phyloP scores from a whole-genome alignment of 2,329 filamentous ascomycete species.

The Colletotrichum gigasporum region DNA sequence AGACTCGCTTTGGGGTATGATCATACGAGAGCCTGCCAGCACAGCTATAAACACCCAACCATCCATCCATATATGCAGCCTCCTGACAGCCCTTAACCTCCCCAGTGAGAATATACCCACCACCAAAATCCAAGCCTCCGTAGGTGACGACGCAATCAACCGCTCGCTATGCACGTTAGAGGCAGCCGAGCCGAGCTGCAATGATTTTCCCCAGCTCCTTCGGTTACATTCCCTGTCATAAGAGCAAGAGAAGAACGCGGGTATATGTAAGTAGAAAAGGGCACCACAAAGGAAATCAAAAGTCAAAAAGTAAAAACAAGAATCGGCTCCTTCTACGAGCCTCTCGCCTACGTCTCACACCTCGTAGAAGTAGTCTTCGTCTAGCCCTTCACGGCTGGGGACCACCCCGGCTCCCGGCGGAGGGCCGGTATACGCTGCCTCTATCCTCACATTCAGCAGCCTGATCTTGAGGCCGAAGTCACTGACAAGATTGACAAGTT shows the following conservation, averaged over 20 bases:
- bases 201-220: background rate
- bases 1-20: constrained; percentile 18
- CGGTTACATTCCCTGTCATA: constrained; percentile 18
- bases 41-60: constrained; percentile 5
- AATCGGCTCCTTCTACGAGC: background rate
- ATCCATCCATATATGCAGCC: constrained; percentile 9
- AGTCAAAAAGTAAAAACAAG: background rate
- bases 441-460: constrained; percentile 88
- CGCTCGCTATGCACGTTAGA: constrained; percentile 26
- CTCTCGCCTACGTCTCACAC: constrained; percentile 52
- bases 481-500: constrained; percentile 84
- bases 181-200: constrained; percentile 8
- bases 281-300: constrained; percentile 19
- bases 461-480: constrained; percentile 95
- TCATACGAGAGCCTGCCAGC: constrained; percentile 13
- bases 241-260: constrained; percentile 22
- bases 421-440: constrained; percentile 75
- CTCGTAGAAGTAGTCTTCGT: constrained; percentile 95
- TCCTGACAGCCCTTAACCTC: background rate
- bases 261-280: constrained; percentile 28
- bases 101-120: background rate
- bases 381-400: constrained; percentile 83
- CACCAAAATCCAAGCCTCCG: constrained; percentile 2
- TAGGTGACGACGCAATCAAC: constrained; percentile 8
- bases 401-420: constrained; percentile 77